phyloP scores from a whole-genome alignment of 352 stramenopile species.

The Plasmopara viticola region DNA sequence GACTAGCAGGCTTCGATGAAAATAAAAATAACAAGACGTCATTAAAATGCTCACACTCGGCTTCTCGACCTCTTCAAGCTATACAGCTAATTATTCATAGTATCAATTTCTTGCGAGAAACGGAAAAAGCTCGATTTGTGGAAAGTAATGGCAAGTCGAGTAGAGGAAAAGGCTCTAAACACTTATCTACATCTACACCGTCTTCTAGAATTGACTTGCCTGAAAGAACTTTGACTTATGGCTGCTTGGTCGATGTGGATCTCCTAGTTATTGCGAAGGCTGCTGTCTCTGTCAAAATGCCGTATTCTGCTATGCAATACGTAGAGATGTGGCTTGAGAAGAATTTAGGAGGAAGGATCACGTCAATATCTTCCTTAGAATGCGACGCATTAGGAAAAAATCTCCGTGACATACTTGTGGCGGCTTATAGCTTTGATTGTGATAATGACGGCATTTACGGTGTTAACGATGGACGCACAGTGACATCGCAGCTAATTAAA shows the following conservation, averaged over 20 bases:
- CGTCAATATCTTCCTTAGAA: slow-evolving; percentile 25
- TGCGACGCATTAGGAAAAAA: slow-evolving; percentile 28
- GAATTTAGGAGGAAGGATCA: slow-evolving; percentile 39
- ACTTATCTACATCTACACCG: slow-evolving; percentile 1
- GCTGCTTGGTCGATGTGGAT: slow-evolving; percentile 53
- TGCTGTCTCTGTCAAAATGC: slow-evolving; percentile 72
- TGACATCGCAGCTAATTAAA: slow-evolving; percentile 64
- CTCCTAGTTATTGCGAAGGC: slow-evolving; percentile 58
- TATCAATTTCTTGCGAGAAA: slow-evolving; percentile 78
- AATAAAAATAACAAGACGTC: neutral
- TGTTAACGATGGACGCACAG: slow-evolving; percentile 64
- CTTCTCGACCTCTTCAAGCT: slow-evolving; percentile 31
- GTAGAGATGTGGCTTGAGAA: slow-evolving; percentile 84
- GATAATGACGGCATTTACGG: slow-evolving; percentile 73
- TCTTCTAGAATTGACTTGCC: neutral
- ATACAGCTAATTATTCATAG: slow-evolving; percentile 71
- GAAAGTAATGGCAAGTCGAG: slow-evolving; percentile 39
- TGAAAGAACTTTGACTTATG: slow-evolving; percentile 38
- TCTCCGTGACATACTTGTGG: slow-evolving; percentile 50
- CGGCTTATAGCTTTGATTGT: slow-evolving; percentile 55
- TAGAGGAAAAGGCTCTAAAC: slow-evolving; percentile 18
- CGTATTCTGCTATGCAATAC: slow-evolving; percentile 85
- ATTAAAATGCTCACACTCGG: neutral
- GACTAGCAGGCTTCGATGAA: slow-evolving; percentile 1
- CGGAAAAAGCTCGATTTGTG: slow-evolving; percentile 66